phyloP scores from a whole-genome alignment of 148 eudicot species.

The Chenopodium berlandieri region DNA sequence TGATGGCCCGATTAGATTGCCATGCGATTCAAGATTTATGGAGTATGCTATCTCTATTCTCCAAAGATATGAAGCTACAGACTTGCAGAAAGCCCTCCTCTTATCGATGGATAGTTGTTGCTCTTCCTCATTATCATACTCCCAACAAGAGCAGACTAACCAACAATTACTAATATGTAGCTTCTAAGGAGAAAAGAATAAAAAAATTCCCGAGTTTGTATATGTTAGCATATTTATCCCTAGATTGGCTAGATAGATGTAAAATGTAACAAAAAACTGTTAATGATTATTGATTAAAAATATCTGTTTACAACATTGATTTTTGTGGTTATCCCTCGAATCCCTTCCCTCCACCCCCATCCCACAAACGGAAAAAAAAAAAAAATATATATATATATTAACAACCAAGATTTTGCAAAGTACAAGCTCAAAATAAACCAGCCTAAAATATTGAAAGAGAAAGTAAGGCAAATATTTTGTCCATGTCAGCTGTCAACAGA shows the following conservation, averaged over 20 bases:
- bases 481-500: no score
- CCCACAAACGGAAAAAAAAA: neutral
- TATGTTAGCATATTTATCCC: neutral
- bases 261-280: neutral
- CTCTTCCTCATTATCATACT: neutral
- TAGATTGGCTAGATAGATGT: neutral
- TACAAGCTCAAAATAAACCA: neutral
- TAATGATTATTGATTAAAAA: neutral
- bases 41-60: slow-evolving; percentile 38
- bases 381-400: no score
- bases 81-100: slow-evolving; percentile 33
- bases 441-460: neutral
- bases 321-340: no score
- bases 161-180: neutral
- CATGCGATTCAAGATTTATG: slow-evolving; percentile 38
- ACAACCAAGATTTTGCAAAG: neutral
- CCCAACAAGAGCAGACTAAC: slow-evolving; percentile 5
- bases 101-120: slow-evolving; percentile 14
- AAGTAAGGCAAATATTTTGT: no score
- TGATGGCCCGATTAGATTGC: slow-evolving; percentile 43
- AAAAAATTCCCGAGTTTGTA: neutral
- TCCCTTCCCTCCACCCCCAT: neutral
- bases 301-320: neutral
- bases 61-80: slow-evolving; percentile 18
- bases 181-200: neutral